Base-by-base conservation (phyloP, 1,139 yeast species). In the Pichia sp. region DNA sequence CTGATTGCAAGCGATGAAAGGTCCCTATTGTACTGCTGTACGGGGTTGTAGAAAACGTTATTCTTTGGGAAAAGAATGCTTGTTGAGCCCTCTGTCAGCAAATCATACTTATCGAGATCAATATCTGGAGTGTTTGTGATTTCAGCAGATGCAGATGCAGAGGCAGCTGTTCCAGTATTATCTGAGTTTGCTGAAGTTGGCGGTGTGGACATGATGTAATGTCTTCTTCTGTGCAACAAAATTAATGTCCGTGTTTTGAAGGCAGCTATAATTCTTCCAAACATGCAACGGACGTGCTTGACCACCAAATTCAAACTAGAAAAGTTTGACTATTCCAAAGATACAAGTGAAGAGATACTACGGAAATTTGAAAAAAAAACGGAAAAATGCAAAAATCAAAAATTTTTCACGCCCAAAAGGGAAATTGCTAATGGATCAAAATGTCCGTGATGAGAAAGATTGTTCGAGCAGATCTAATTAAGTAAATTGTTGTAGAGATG, bases 1-100 rank as follows among this genome's bases (percentile, higher is more conserved):
- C 83, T 79, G 58, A 93, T 91, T 9, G 89, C 91, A 63, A 87
- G 74, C 6, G 88, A 85, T 57, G 96, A 87, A 50, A 93, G 71
- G 66, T 93, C 99, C 62, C 99, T 78, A 67, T 93, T 93, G 70
- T 91, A 93, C 69, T 91, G 98, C 69, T 93, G 99, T 55, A 93
- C 87, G 5, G 96, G 98, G 66, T 93, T 93, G 72, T 95, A 93
- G 65, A 93, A 93, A 10, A 93, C 99, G 55, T 85, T 85, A 62
- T 81, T 80, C 63, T 84, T 79, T 4, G 96, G 93, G 55, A 86
- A 85, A 47, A 89, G 73, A 51, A 91, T 83, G 30, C 82, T 78
- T 6, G 97, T 96, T 55, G 77, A 73, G 1, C 98, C 98, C 68
- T 91, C 98, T 34, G 56, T 60, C 9, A 62, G 48, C 12, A 63